Evolutionary conservation across 768 basidiomycete genomes (phyloP), one percentile per base, ranked within the genome.

Genomic region (Mycena albidolilacea): DNA sequence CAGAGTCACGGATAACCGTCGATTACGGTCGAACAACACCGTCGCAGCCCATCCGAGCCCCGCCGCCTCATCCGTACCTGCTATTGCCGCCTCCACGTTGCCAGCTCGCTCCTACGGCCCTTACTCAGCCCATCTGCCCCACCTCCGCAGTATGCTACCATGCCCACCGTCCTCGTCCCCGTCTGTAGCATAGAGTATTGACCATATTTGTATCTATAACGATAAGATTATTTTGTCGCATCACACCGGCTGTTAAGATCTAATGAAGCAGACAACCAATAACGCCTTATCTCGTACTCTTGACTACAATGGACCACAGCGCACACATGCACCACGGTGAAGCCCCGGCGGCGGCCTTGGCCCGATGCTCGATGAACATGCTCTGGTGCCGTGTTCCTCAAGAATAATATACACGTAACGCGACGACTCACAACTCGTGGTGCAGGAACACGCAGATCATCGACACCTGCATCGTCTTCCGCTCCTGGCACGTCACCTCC

Each of bases 381-480:
- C 89, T 96, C 77, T 95, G 94, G 91, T 91, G 74, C 46, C 66
- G 35, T 21, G 54, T 72, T 35, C 48, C 35, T 54, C 21, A n/a
- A 23, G 23, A n/a, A 12, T 19, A 54, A 52, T 43, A 48, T 10
- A 38, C 35, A 71, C 68, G 48, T 64, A 69, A 54, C 21, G 44
- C 15, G 1, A 43, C 15, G 1, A 43, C 38, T 15, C 59, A 54
- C n/a, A 41, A 43, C 60, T 38, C 57, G 46, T 61, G 39, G 48
- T 59, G 19, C 39, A 59, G 70, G 93, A 95, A 95, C 82, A 93
- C 93, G 48, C 89, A 95, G 67, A 88, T 94, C 77, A 82, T 91
- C 80, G 86, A 94, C 83, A 94, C 94, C 57, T 96, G 94, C 84
- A 86, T 95, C 82, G 91, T 96, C 83, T 95, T 95, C 84, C 83